Evolutionary conservation across 2,329 filamentous ascomycete species (phyloP), one percentile per base, ranked within the genome.

Genomic region (Fusarium sp.): DNA sequence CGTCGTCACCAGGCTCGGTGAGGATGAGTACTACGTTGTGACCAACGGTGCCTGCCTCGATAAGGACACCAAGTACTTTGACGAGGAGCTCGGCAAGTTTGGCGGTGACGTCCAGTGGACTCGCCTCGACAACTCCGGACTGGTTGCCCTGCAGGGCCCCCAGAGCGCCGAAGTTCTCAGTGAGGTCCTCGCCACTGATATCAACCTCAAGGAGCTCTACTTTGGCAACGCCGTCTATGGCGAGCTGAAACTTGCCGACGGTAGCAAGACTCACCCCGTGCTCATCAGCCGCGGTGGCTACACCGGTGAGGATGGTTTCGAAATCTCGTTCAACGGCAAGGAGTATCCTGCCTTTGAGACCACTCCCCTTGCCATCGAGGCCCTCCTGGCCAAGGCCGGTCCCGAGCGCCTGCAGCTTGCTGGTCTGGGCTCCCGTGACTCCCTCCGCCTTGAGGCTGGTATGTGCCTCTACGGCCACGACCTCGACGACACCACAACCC

Each of bases 381-480:
- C 91, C 27, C 88, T 98, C 27, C 89, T 98, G 56, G 82, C 88
- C 45, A 86, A 89, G 35, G 92, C 92, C 29, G 90, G 91, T 13
- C 84, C 87, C 4, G 87, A 88, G 71, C 85, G 84, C 61, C 86
- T 98, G 18, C 92, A 93, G 79, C 89, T 98, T 54, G 95, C 96
- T 2, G 97, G 97, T 4, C 89, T 99, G 0, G 97, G 95, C 11
- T 95, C 97, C 3, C 91, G 97, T 74, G 97, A 99, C 83, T 97
- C 93, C 71, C 90, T 99, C 69, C 92, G 97, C 56, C 91, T 99
- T 33, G 97, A 99, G 86, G 97, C 97, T 0, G 97, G 97, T 70
- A 97, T 99, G 96, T 99, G 97, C 84, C 89, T 99, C n/a, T 99
- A 99, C 85, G 97, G 97, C n/a, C 95, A 98, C 85, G 97, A 99